phyloP scores from a whole-genome alignment of 768 basidiomycete species.

The Suillus tomentosus region DNA sequence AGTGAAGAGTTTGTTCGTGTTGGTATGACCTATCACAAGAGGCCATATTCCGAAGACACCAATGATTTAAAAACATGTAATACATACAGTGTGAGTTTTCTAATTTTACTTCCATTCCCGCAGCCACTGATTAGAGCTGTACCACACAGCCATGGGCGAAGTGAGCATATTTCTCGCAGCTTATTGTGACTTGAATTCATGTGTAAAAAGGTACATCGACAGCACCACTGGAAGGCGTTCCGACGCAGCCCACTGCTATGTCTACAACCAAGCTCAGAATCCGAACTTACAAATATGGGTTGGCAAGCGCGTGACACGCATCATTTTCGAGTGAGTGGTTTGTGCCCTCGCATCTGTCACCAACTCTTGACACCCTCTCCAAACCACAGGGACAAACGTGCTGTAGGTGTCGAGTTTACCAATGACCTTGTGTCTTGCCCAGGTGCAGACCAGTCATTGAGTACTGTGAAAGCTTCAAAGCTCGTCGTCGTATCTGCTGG shows the following conservation, averaged over 20 bases:
- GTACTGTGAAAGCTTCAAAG: constrained; percentile 38
- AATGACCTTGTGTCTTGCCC: constrained; percentile 29
- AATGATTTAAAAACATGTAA: constrained; percentile 47
- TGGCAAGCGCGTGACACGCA: constrained; percentile 46
- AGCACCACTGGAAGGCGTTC: constrained; percentile 53
- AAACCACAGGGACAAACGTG: constrained; percentile 28
- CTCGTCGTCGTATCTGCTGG: constrained; percentile 54
- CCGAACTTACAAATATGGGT: constrained; percentile 44
- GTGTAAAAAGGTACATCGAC: constrained; percentile 51
- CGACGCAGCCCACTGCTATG: constrained; percentile 52
- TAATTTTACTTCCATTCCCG: not conserved
- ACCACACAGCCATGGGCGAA: constrained; percentile 51
- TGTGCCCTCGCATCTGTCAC: not conserved
- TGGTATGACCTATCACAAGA: constrained; percentile 47
- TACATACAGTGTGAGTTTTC: constrained; percentile 48
- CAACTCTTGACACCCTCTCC: not conserved
- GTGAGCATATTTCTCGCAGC: constrained; percentile 33
- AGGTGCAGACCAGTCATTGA: constrained; percentile 25
- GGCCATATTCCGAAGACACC: constrained; percentile 46
- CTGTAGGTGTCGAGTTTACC: constrained; percentile 55
- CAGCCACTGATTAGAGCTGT: not conserved
- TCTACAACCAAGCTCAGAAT: constrained; percentile 49
- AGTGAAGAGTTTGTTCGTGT: constrained; percentile 49
- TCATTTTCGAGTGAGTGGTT: constrained; percentile 48
- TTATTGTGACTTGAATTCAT: not conserved